These are phyloP conservation scores for Suillus sp. DNA, from an alignment of 768 basidiomycete genomes.

Conservation along the genomic window DNA sequence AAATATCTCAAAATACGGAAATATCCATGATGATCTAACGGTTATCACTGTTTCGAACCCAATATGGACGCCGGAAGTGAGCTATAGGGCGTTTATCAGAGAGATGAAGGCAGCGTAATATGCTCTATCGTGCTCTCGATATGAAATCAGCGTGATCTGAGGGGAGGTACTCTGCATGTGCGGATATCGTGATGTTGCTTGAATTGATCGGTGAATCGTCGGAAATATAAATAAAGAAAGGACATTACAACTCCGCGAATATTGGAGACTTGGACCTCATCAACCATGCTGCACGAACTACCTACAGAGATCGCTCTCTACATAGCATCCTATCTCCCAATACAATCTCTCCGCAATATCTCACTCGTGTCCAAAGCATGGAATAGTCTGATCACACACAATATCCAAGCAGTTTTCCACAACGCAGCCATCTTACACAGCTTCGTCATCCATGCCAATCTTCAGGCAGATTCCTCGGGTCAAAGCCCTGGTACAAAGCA, in stretches of 20 bases:
- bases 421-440: slow-evolving; percentile 55
- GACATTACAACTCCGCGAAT: slow-evolving; percentile 6
- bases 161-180: no score
- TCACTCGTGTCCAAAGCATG: slow-evolving; percentile 46
- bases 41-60: no score
- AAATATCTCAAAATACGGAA: no score
- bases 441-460: slow-evolving; percentile 40
- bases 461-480: slow-evolving; percentile 35
- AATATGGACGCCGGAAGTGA: no score
- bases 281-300: slow-evolving; percentile 43
- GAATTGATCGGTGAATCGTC: no score
- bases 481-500: slow-evolving; percentile 41
- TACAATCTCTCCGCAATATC: slow-evolving; percentile 43
- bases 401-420: slow-evolving; percentile 59
- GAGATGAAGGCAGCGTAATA: no score
- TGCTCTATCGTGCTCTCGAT: no score
- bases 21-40: no score
- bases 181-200: no score
- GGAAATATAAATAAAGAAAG: neutral
- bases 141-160: no score
- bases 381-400: slow-evolving; percentile 46
- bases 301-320: slow-evolving; percentile 61
- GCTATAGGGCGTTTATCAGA: no score
- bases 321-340: slow-evolving; percentile 51
- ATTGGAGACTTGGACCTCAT: neutral